Conservation (phyloP, 257 asterid species). For the Schizonepeta tenuifolia region DNA sequence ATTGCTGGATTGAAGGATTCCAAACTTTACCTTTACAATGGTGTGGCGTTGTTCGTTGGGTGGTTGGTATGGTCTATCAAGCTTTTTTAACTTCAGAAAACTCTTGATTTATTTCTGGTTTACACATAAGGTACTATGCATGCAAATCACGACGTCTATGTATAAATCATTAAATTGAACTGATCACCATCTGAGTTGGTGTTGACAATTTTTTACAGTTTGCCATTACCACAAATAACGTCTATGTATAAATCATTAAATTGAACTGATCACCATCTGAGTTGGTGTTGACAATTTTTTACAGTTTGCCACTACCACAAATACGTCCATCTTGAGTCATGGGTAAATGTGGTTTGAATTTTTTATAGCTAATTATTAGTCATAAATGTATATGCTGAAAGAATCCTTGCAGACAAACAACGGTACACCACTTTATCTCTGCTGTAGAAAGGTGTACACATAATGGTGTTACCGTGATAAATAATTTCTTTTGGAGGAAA, state of each 20-base stretch:
- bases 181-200: background rate
- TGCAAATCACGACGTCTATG: background rate
- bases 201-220: slow-evolving; percentile 2
- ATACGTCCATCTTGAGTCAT: background rate
- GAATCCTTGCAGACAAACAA: background rate
- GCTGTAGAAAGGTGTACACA: background rate
- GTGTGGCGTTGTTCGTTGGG: slow-evolving; percentile 83
- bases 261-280: slow-evolving; percentile 7
- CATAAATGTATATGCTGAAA: slow-evolving; percentile 2
- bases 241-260: background rate
- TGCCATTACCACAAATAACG: background rate
- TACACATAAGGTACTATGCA: background rate
- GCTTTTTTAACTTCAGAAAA: slow-evolving; percentile 22
- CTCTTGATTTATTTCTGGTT: slow-evolving; percentile 13
- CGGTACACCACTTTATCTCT: background rate
- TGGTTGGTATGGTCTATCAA: slow-evolving; percentile 79
- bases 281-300: background rate
- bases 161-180: slow-evolving; percentile 4
- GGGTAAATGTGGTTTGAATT: background rate
- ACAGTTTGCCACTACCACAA: background rate
- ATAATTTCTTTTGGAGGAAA: background rate
- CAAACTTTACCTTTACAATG: slow-evolving; percentile 66
- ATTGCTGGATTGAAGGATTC: slow-evolving; percentile 73
- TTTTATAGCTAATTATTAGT: background rate
- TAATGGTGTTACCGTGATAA: background rate